Base-by-base conservation (phyloP, 2,329 filamentous ascomycete genomes). In the Uncinocarpus reesii region DNA sequence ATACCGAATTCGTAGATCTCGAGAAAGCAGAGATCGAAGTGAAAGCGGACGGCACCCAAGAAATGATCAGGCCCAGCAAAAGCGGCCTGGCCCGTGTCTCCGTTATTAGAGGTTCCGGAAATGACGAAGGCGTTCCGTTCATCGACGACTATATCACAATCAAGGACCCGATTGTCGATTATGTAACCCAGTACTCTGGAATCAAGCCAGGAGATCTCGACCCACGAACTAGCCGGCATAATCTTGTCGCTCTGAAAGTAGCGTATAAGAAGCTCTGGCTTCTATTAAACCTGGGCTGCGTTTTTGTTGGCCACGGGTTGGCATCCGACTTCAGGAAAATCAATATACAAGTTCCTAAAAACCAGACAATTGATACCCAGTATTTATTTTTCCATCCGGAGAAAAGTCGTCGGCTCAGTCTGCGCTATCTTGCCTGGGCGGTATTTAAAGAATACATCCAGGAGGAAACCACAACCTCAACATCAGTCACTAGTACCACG, bases 221-320 rank as follows among this genome's bases (percentile, higher is more conserved):
- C 57, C 80, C 83, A 21, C 75, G 80, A 48, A 75, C 78, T n/a
- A 85, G 84, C 36, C 78, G 76, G 47, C 90, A 95, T 65, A 86
- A 87, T 47, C 77, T 96, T 0, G 81, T 96, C 7, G 78, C 84
- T 1, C 75, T 96, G 34, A 98, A 98, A 64, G 78, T 85, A 50
- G 89, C 86, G 1, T 98, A 96, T 74, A 98, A 98, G 69, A 95
- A 95, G 65, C 80, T 98, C 24, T 98, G 93, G 93, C 79, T 96
- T 13, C 75, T 98, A 15, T 77, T 98, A 26, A 98, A 98, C 62
- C 75, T 96, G 0, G 92, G 92, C 41, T 95, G 88, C 67, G 80
- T 86, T 53, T 98, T 98, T 63, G 78, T 98, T 4, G 92, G 92
- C 2, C 92, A 98, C 60, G 90, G 90, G 3, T 74, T 98, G 35